Evolutionary conservation across 2,329 filamentous ascomycete genomes (phyloP), one percentile per base, ranked within the genome.

Genomic region (Paradendryphiella salina): DNA sequence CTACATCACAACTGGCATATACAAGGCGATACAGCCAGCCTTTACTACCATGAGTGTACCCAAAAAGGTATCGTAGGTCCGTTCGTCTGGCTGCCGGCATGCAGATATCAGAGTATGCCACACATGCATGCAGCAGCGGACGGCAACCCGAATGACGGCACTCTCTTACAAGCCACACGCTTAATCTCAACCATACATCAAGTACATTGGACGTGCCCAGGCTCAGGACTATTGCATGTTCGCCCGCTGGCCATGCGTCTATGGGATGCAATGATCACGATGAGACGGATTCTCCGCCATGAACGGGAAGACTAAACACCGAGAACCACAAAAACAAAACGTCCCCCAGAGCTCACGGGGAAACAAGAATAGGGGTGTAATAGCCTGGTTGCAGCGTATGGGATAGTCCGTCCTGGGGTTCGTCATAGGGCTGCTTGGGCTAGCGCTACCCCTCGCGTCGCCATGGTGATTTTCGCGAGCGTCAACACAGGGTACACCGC

Each of bases 361-460:
- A 21, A 32, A 11, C 34, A 31, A 23, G 14, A 37, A 37, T 46
- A 41, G 44, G 41, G 37, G 48, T 39, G 36, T 32, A 3, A 14
- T 39, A 21, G 31, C 26, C n/a, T 21, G 31, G 21, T 18, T 17
- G n/a, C 18, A 15, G n/a, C 28, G n/a, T 6, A 42, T 20, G 31
- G 20, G 11, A 20, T 23, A 17, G 32, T 44, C 41, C 18, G 32
- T 44, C 41, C 18, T 36, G 14, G 41, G 34, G 20, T 46, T 48
- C 44, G 33, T 42, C 44, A 31, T 52, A 40, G 44, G 39, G 18
- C 44, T 38, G 28, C 33, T 32, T 28, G 28, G 46, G 26, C 37
- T 61, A 54, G 59, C 56, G 57, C 50, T 56, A 39, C 52, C 56
- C 57, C 59, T 58, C 51, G 50, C 60, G 64, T 69, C 61, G 59